Evolutionary conservation across 1,139 yeast species (phyloP).

Genomic region (Magnusiomyces tetraspermus): DNA sequence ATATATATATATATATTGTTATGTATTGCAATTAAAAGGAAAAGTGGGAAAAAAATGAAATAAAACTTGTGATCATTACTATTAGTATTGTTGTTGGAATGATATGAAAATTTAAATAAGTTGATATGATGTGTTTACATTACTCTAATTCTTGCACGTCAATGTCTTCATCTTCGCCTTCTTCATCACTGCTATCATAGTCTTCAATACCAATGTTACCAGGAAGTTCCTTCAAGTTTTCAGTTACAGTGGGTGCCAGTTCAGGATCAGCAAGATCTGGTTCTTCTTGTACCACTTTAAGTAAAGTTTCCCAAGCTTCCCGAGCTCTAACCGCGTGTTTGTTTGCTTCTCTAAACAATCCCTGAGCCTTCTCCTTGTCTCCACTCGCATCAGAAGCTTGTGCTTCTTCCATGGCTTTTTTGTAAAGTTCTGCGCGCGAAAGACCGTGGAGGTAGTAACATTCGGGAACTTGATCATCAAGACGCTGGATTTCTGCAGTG

Average conservation of each 20-base stretch:
- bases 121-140: neutral
- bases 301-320: slow-evolving; percentile 26
- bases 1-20: too few species aligned
- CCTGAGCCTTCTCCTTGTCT: slow-evolving; percentile 10
- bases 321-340: slow-evolving; percentile 29
- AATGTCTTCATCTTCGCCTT: slow-evolving; percentile 15
- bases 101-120: too few species aligned
- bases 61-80: too few species aligned
- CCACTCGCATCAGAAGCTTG: slow-evolving; percentile 15
- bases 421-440: slow-evolving; percentile 45
- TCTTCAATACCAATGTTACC: slow-evolving; percentile 21
- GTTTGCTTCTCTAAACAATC: slow-evolving; percentile 13
- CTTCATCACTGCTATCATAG: slow-evolving; percentile 23
- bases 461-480: slow-evolving; percentile 77
- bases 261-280: slow-evolving; percentile 25
- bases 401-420: slow-evolving; percentile 7
- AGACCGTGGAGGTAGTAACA: slow-evolving; percentile 75
- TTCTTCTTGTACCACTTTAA: slow-evolving; percentile 20
- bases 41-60: too few species aligned
- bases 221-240: slow-evolving; percentile 35
- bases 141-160: slow-evolving; percentile 12
- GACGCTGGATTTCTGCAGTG: slow-evolving; percentile 53
- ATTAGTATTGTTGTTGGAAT: too few species aligned
- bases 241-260: slow-evolving; percentile 24
- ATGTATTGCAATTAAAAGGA: too few species aligned